Evolutionary conservation across 345 rosid species (phyloP).

Genomic region (Dovyalis caffra): DNA sequence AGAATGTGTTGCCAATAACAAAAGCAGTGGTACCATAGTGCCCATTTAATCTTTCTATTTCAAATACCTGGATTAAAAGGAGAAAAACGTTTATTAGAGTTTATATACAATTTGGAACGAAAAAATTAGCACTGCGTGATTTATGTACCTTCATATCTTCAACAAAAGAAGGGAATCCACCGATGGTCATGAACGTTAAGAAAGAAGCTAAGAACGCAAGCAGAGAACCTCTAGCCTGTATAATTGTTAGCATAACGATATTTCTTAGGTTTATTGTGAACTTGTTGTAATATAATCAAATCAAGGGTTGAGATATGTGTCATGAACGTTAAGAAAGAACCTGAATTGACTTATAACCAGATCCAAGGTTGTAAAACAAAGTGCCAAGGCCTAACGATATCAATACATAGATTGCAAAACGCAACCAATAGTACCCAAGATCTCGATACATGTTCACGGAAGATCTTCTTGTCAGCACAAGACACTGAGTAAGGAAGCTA

Average conservation of each 20-base stretch:
- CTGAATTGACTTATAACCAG: constrained; percentile 18
- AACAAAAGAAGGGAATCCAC: constrained; percentile 62
- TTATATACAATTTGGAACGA: neutral
- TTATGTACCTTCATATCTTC: constrained; percentile 54
- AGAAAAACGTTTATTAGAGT: neutral
- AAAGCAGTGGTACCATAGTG: constrained; percentile 46
- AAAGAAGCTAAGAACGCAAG: constrained; percentile 47
- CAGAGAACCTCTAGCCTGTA: constrained; percentile 47
- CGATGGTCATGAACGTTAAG: constrained; percentile 48
- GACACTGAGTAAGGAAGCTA: constrained; percentile 40
- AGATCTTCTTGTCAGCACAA: constrained; percentile 46
- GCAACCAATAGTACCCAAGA: constrained; percentile 66
- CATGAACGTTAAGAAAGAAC: too few species aligned
- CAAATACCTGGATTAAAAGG: constrained; percentile 36
- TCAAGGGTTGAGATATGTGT: neutral
- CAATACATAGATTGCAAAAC: constrained; percentile 47
- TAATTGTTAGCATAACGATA: neutral
- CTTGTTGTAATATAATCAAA: neutral
- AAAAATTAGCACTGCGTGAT: neutral
- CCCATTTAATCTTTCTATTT: constrained; percentile 55
- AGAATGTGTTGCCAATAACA: constrained; percentile 43
- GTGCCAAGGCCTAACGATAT: constrained; percentile 18
- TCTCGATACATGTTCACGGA: constrained; percentile 63
- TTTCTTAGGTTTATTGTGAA: neutral
- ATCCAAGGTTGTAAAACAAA: neutral